Base-by-base conservation (phyloP, 1,284 basidiomycete genomes). In the Pisolithus thermaeus region DNA sequence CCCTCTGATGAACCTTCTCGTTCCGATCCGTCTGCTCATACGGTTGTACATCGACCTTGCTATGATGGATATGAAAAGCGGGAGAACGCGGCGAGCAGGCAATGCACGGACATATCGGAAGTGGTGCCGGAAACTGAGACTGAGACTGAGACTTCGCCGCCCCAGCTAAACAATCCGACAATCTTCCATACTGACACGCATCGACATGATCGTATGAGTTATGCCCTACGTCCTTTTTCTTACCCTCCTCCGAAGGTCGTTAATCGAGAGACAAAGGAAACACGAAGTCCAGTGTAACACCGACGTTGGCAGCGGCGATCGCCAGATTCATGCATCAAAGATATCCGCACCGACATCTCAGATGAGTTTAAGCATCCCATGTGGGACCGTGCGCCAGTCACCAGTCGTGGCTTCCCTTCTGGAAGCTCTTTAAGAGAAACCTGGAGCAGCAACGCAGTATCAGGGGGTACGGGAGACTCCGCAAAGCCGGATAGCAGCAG, bases 231-330 rank as follows among this genome's bases (percentile, higher is more conserved):
- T 78, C 71, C 4, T 52, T 61, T 53, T 71, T 77, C 2, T 62
- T 62, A 25, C 54, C 60, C 3, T 47, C 50, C 42, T 18, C 30
- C 25, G 43, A 49, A n/a, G n/a, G 4, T 32, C 20, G 9, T 16
- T 37, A 38, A 9, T 3, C 28, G 0, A 30, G 42, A 14, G 70
- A 64, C 1, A 71, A 73, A 0, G 89, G 88, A 63, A 92, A 92
- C 3, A 61, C 61, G 64, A 92, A 91, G 59, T 91, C 88, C 3
- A 92, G 70, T 0, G 83, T 86, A 25, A 92, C 68, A 16, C 90
- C 90, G 18, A 80, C 61, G 52, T 81, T 73, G 6, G 84, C 84
- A 1, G 81, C 79, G 11, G 74, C 65, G 58, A 84, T 79, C 0
- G 81, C 87, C 82, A 85, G 92, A 11, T 73, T 72, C 0, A 78